A percentile compares a stretch with the other conserved stretches of the same genome.
Conservation (phyloP, 2,329 filamentous ascomycete genomes). For the Coniella lustricola region DNA sequence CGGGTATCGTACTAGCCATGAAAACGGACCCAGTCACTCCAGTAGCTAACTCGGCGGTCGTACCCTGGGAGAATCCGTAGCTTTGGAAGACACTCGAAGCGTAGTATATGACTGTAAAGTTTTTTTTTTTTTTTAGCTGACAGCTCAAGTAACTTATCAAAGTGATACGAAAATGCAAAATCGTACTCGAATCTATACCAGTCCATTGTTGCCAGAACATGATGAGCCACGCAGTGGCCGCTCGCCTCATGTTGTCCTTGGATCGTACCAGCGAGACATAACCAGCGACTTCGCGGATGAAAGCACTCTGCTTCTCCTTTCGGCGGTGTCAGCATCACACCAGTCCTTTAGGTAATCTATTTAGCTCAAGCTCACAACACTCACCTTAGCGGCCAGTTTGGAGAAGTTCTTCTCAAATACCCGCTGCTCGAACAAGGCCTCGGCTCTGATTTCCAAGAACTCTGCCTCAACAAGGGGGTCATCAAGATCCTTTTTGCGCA, state of each 20-base stretch:
- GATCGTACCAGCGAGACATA: slow-evolving; percentile 41
- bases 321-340: not conserved
- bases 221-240: slow-evolving; percentile 34
- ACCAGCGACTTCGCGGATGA: slow-evolving; percentile 39
- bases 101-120: slow-evolving; percentile 11
- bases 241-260: slow-evolving; percentile 43
- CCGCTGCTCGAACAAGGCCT: slow-evolving; percentile 34
- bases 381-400: slow-evolving; percentile 29
- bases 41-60: slow-evolving; percentile 26
- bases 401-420: slow-evolving; percentile 38
- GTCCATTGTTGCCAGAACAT: slow-evolving; percentile 44
- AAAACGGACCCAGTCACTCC: slow-evolving; percentile 28
- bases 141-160: not conserved
- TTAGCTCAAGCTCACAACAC: too few species aligned
- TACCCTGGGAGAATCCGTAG: slow-evolving; percentile 20
- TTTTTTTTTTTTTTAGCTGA: not conserved
- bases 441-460: slow-evolving; percentile 40
- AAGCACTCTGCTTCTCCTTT: slow-evolving; percentile 32
- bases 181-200: slow-evolving; percentile 31
- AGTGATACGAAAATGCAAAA: too few species aligned
- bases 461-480: slow-evolving; percentile 34
- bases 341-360: too few species aligned
- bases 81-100: slow-evolving; percentile 15
- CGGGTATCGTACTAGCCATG: slow-evolving; percentile 23
- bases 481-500: slow-evolving; percentile 25